A percentile compares a stretch with the other conserved stretches of the same genome.
Conservation (phyloP, 805 yeast genomes). For the Candida peoriensis region DNA sequence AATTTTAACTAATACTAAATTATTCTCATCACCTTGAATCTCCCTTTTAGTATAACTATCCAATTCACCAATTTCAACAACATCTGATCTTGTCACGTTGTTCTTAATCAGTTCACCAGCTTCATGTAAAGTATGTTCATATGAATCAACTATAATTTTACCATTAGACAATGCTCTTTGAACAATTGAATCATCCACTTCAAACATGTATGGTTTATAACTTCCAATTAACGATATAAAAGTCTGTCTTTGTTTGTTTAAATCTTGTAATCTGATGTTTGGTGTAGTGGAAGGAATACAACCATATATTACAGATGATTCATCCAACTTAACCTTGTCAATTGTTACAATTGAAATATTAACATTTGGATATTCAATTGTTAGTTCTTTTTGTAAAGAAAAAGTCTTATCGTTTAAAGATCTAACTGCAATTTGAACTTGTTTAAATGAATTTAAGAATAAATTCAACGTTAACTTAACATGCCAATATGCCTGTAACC, state of each 20-base stretch:
- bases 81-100: constrained; percentile 30
- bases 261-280: constrained; percentile 30
- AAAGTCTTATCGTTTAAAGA: constrained; percentile 32
- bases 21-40: constrained; percentile 11
- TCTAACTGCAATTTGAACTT: constrained; percentile 44
- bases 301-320: constrained; percentile 50
- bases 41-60: constrained; percentile 11
- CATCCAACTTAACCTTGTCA: constrained; percentile 29
- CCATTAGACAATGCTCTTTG: constrained; percentile 30
- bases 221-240: constrained; percentile 62
- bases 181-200: constrained; percentile 44
- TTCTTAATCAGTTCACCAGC: constrained; percentile 61
- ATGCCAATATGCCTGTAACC: constrained; percentile 66
- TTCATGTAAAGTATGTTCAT: constrained; percentile 49
- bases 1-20: constrained; percentile 44
- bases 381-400: constrained; percentile 22
- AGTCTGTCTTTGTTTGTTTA: constrained; percentile 26
- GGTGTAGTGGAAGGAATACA: constrained; percentile 56
- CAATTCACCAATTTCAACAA: constrained; percentile 44
- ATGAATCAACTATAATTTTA: constrained; percentile 55
- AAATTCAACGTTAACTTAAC: constrained; percentile 36
- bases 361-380: constrained; percentile 25
- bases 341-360: constrained; percentile 18
- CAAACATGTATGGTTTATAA: constrained; percentile 63
- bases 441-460: constrained; percentile 32